Base-by-base conservation (phyloP, 2,329 filamentous ascomycete species). In the Colletotrichum graminicola region DNA sequence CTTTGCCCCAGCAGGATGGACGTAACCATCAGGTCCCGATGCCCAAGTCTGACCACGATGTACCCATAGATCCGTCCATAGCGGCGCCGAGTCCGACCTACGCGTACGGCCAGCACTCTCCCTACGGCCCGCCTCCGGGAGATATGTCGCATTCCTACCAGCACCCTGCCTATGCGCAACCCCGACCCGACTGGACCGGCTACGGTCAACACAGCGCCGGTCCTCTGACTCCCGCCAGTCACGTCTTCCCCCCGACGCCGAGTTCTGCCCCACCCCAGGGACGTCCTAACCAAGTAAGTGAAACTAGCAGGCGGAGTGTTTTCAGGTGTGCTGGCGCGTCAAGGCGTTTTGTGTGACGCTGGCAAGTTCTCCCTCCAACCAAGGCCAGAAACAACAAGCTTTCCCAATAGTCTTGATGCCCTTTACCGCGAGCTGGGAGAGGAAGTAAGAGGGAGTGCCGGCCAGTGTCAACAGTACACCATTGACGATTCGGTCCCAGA, bases 31-130 rank as follows among this genome's bases (percentile, higher is more conserved):
- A 91, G 86, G 88, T 89, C 86, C 87, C 89, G 82, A 87, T 90
- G 88, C 89, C 92, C 85, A 95, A 94, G 85, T 97, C 95, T 97
- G 93, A 97, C 94, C 90, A 89, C 90, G 92, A 94, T 91, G 91
- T 97, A 87, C 94, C 94, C 92, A 95, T 97, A 98, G 95, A 98
- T 97, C 94, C 95, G 80, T 97, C 94, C 83, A 97, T 98, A 82
- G 93, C 94, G 83, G 92, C 93, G 78, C 93, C 94, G 80, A 97
- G 94, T 88, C 95, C 95, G 73, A 95, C 94, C 78, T 98, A 97
- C 82, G 89, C 93, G 77, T 92, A 94, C 78, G 85, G 87, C 74
- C 91, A 93, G 81, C 97, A 97, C 83, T 95, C 94, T 76, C 94
- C 95, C 45, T 98, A 98, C 84, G 90, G 90, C 70, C 90, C 93